Base-by-base conservation (phyloP, 192 early-diverging fungal genomes). In the Umbelopsis sp. region DNA sequence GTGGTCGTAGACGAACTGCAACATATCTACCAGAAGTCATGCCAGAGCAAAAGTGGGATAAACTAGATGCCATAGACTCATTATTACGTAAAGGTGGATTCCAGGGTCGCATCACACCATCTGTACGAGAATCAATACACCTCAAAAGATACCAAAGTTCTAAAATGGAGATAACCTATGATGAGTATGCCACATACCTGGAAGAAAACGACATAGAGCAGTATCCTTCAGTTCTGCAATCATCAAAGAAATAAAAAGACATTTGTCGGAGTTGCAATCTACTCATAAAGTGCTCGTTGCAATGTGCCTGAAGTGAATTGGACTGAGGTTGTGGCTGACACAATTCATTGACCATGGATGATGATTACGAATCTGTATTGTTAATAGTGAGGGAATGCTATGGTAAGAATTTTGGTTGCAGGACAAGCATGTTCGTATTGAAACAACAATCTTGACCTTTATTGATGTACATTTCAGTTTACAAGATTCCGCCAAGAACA, bases 11-110 rank as follows among this genome's bases (percentile, higher is more conserved):
- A 26, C 74, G 59, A 49, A 91, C 93, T 1, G 91, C 95, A 6
- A 98, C 97, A 8, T 98, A 93, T 81, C 81, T 98, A 52, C 97
- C 97, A 11, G 93, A 97, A 72, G 92, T 98, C 45, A 90, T 91
- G 8, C 65, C 70, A 32, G 95, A 97, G 76, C 96, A 97, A 80
- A 90, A 87, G 10, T 98, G 97, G 97, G 90, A 86, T 0, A 93
- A 97, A 69, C 65, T 78, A 36, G 89, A 97, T 75, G 85, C 96
- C 0, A 90, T 98, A 7, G 90, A 96, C 43, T 91, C 92, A 4
- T 80, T 97, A 72, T 83, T 98, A 66, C 82, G 91, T 38, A 98
- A 98, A 79, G 93, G 94, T 45, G 94, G 95, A 0, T 95, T 83
- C 73, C 73, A 70, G 44, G 88, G 86, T 0, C 68, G 69, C 9